A percentile compares a stretch with the other conserved stretches of the same genome.
Evolutionary conservation across 2,329 filamentous ascomycete species (phyloP).

Genomic region (Colletotrichum caudatum): DNA sequence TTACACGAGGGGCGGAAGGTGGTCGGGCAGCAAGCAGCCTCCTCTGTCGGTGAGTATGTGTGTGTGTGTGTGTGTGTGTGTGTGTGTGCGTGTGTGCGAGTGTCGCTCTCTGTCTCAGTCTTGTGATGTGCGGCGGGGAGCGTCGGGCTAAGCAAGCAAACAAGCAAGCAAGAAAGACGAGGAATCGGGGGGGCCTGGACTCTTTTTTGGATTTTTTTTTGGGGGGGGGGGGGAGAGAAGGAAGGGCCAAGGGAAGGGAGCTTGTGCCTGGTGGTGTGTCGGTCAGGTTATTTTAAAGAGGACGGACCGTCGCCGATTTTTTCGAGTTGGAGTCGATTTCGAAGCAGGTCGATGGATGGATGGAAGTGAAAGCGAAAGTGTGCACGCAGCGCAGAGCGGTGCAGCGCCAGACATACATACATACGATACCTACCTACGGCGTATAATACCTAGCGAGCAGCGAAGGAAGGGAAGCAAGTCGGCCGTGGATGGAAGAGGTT

Average conservation of each 20-base stretch:
- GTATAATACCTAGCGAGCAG: too few relatives aligned
- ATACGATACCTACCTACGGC: not conserved
- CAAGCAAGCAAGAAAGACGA: not conserved
- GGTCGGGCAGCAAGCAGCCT: slow-evolving; percentile 7
- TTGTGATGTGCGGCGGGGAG: not conserved
- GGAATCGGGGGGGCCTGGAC: not conserved
- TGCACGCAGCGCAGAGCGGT: slow-evolving; percentile 30
- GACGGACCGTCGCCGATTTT: not conserved
- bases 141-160: slow-evolving; percentile 1
- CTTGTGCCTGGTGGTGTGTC: not conserved
- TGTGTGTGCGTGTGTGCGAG: not conserved
- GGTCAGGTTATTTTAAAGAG: slow-evolving; percentile 16
- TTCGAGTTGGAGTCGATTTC: not conserved
- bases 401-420: slow-evolving; percentile 25
- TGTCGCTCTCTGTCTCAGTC: not conserved
- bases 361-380: not conserved
- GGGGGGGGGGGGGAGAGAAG: too few relatives aligned
- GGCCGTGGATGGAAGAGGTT: too few relatives aligned
- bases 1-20: not conserved
- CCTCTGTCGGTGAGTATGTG: not conserved
- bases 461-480: not conserved
- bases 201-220: not conserved
- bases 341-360: not conserved
- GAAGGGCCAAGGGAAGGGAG: too few relatives aligned
- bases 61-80: not conserved